Conservation (phyloP, 805 yeast genomes). For the Saturnispora bothae region DNA sequence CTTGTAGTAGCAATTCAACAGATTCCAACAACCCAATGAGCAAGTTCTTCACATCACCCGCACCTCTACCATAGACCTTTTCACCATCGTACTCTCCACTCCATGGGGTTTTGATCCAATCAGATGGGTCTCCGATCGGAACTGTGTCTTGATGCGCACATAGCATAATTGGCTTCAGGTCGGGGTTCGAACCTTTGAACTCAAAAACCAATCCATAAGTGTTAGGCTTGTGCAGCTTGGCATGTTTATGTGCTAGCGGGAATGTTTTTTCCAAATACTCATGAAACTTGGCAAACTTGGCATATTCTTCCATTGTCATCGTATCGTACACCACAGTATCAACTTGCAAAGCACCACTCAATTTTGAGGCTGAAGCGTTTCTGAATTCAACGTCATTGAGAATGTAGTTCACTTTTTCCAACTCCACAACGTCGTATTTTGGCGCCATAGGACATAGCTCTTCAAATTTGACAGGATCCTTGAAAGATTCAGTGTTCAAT, state of each 20-base stretch:
- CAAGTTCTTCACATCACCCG: conserved; percentile 63
- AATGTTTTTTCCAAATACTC: conserved; percentile 11
- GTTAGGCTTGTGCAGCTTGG: conserved; percentile 46
- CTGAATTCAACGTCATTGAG: conserved; percentile 27
- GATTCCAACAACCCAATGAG: conserved; percentile 59
- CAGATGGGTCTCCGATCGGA: conserved; percentile 49
- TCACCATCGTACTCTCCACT: conserved; percentile 57
- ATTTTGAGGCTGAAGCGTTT: conserved; percentile 29
- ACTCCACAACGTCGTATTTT: conserved; percentile 13
- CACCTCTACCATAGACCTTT: conserved; percentile 66
- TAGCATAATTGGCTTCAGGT: conserved; percentile 53
- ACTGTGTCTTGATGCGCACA: conserved; percentile 79
- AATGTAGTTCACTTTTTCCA: conserved; percentile 18
- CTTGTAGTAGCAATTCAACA: conserved; percentile 40
- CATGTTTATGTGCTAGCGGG: conserved; percentile 28
- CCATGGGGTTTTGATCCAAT: conserved; percentile 64
- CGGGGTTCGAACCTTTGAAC: conserved; percentile 43
- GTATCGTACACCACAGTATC: conserved; percentile 35
- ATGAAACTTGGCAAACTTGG: conserved; percentile 17
- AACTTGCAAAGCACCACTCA: conserved; percentile 41
- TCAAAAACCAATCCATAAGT: conserved; percentile 54
- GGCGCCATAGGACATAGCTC: conserved; percentile 20
- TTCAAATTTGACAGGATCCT: neutral
- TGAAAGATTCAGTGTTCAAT: neutral
- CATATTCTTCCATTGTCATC: conserved; percentile 12